Base-by-base conservation (phyloP, 768 basidiomycete genomes). In the Boletus vermiculosoides region DNA sequence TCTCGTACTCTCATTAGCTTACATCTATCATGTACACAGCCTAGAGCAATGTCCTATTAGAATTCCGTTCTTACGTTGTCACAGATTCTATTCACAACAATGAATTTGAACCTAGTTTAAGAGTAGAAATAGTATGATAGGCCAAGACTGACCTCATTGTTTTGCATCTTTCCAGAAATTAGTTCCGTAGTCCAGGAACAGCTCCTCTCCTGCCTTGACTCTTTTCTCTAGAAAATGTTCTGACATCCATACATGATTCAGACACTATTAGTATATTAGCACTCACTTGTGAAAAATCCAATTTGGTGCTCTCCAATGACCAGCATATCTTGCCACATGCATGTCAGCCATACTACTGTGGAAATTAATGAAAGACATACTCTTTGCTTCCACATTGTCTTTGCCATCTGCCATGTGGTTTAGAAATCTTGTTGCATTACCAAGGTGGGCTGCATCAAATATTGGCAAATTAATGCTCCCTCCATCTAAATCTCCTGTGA, bases 341-440 rank as follows among this genome's bases (percentile, higher is more conserved):
- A 34, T 36, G 33, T 54, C 13, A 52, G 22, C 36, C 5, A 28
- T 42, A 4, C 2, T 20, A 13, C 5, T 8, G 44, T 20, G 20
- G 16, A 4, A 20, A 16, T 54, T 7, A 31, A 20, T 1, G 7
- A 13, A 44, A 25, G 3, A 66, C 70, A 59, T 54, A 77, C 76
- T 9, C 2, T 0, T 55, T 53, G 73, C 71, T 10, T 45, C 50
- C n/a, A 68, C 64, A 49, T 67, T 64, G 4, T 41, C 63, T 15
- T 45, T 18, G 5, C 48, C 45, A 16, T 22, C 23, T 2, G 10
- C 2, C 1, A 25, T 45, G 51, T 78, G 76, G 58, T 82, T 82
- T 2, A 82, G 57, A 52, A 74, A 82, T 33, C 80, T 68, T 0
- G 75, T 78, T 42, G 73, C 67, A 64, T 83, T 80, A 0, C 80